A percentile compares a stretch with the other conserved stretches of the same genome.
These are phyloP conservation scores for Mikania micrantha DNA, from an alignment of 129 eudicot species.

Conservation along the genomic window DNA sequence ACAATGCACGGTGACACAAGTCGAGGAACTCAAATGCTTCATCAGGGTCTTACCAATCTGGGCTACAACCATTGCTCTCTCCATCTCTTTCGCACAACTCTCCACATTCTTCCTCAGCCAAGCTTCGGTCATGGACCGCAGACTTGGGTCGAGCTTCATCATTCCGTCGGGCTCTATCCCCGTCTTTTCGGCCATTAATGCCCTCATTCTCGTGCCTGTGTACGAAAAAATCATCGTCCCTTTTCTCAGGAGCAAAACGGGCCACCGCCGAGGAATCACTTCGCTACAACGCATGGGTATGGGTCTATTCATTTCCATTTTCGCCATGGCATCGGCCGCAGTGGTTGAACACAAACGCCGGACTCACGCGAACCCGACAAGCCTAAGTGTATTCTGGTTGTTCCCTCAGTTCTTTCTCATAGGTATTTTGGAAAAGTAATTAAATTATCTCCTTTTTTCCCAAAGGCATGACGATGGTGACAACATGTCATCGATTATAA, in stretches of 20 bases:
- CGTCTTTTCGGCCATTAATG: conserved; percentile 60
- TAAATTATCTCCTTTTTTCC: too few species aligned
- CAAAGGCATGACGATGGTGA: too few species aligned
- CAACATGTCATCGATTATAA: too few species aligned
- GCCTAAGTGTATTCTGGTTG: conserved; percentile 61
- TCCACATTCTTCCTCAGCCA: conserved; percentile 80
- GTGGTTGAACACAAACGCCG: conserved; percentile 44
- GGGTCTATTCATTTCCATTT: conserved; percentile 61
- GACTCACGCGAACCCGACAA: conserved; percentile 8
- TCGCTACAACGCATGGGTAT: conserved; percentile 77
- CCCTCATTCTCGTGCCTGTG: conserved; percentile 62
- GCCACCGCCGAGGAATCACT: conserved; percentile 66
- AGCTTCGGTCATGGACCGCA: conserved; percentile 55
- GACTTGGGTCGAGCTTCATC: conserved; percentile 37
- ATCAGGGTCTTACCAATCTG: conserved; percentile 61
- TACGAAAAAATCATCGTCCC: conserved; percentile 66
- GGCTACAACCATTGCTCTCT: conserved; percentile 83
- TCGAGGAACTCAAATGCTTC: conserved; percentile 82
- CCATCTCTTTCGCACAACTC: conserved; percentile 73
- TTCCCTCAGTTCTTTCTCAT: conserved; percentile 81
- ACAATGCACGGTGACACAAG: conserved; percentile 77
- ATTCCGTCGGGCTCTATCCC: conserved; percentile 77
- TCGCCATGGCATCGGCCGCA: conserved; percentile 57
- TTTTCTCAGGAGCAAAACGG: conserved; percentile 43
- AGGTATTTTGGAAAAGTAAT: too few species aligned